phyloP scores from a whole-genome alignment of 257 asterid species.

The Solanum neorickii region DNA sequence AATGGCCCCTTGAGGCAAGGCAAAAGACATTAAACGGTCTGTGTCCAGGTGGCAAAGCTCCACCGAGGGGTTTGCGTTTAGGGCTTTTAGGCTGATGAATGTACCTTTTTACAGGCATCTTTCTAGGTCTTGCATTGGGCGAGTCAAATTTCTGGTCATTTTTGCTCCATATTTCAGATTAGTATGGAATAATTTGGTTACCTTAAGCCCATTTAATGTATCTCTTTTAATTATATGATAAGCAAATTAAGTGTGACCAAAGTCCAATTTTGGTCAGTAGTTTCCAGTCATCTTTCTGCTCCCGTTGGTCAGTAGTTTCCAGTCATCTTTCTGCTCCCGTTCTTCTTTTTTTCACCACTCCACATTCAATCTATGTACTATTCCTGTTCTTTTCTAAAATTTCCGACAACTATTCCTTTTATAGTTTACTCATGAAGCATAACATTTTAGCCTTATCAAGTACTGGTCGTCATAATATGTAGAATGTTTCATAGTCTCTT shows the following conservation, averaged over 20 bases:
- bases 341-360: background rate
- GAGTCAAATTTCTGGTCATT: background rate
- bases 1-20: background rate
- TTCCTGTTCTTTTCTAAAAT: background rate
- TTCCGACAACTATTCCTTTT: background rate
- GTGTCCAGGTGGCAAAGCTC: background rate
- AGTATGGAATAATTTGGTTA: background rate
- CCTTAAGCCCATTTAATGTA: background rate
- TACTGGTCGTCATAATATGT: background rate
- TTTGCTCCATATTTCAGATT: background rate
- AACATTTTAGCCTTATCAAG: background rate
- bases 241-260: background rate
- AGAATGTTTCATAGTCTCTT: background rate
- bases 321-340: background rate
- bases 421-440: background rate
- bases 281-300: background rate
- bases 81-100: background rate
- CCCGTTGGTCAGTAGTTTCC: background rate
- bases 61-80: background rate
- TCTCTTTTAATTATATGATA: background rate
- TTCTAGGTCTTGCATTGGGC: background rate
- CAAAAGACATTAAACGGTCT: background rate
- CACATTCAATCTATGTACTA: background rate
- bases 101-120: background rate
- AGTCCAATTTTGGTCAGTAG: background rate